A percentile compares a stretch with the other conserved stretches of the same genome.
Evolutionary conservation across 768 basidiomycete genomes (phyloP).

Genomic region (Mycena crocata): DNA sequence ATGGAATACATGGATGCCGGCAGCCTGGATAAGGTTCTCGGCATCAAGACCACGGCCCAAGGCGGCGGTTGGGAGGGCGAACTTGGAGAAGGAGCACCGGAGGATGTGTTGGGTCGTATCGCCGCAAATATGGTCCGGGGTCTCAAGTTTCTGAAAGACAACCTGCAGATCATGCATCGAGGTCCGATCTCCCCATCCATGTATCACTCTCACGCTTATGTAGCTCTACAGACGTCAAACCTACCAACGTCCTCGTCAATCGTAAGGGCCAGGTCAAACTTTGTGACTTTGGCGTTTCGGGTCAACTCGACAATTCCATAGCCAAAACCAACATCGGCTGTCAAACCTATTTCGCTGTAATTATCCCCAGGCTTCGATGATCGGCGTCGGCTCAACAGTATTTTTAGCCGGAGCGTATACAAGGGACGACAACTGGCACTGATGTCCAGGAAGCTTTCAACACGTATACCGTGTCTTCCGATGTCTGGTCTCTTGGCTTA

Average conservation of each 20-base stretch:
- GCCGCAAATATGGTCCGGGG: conserved; percentile 88
- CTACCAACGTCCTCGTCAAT: conserved; percentile 94
- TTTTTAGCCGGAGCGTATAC: conserved; percentile 91
- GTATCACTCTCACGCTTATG: conserved; percentile 20
- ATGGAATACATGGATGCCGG: conserved; percentile 99
- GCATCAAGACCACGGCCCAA: conserved; percentile 40
- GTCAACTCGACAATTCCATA: conserved; percentile 94
- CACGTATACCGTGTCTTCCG: conserved; percentile 96
- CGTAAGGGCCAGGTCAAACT: conserved; percentile 90
- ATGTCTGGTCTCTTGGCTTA: conserved; percentile 97
- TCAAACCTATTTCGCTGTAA: conserved; percentile 98
- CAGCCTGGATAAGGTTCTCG: conserved; percentile 86
- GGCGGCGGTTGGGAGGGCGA: conserved; percentile 32
- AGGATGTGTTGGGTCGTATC: conserved; percentile 86
- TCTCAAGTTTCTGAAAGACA: conserved; percentile 94
- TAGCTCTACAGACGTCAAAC: conserved; percentile 79
- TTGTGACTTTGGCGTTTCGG: conserved; percentile 99
- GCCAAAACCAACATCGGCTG: conserved; percentile 99
- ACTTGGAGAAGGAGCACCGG: conserved; percentile 65
- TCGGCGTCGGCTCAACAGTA: conserved; percentile 6
- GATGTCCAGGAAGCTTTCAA: conserved; percentile 88
- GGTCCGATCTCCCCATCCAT: conserved; percentile 43
- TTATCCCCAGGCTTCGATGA: conserved; percentile 14
- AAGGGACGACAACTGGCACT: conserved; percentile 58
- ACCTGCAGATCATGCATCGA: conserved; percentile 82